Evolutionary conservation across 768 basidiomycete genomes (phyloP).

Genomic region (Boletus subcaerulescens): DNA sequence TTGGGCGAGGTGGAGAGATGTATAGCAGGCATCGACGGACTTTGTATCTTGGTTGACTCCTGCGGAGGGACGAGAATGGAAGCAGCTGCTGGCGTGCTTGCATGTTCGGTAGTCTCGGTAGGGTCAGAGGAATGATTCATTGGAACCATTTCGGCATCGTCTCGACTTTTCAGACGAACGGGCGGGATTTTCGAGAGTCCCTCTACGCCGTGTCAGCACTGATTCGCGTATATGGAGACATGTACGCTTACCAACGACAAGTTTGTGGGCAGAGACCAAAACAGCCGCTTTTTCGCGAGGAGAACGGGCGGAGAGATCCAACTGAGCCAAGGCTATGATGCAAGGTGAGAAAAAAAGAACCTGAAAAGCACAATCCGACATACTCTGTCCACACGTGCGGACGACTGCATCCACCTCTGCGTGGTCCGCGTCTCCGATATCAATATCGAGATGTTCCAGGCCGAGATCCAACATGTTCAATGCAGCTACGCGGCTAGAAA

Average conservation of each 20-base stretch:
- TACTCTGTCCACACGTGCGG: slow-evolving; percentile 74
- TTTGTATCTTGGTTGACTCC: background rate
- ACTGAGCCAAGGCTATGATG: slow-evolving; percentile 47
- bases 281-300: slow-evolving; percentile 79
- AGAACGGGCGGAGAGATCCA: slow-evolving; percentile 48
- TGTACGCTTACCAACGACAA: slow-evolving; percentile 64
- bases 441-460: slow-evolving; percentile 86
- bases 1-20: slow-evolving; percentile 4
- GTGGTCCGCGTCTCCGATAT: slow-evolving; percentile 52
- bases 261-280: slow-evolving; percentile 80
- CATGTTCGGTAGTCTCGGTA: background rate
- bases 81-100: background rate
- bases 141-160: slow-evolving; percentile 16
- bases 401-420: slow-evolving; percentile 61
- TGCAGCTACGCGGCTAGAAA: slow-evolving; percentile 86
- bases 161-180: slow-evolving; percentile 68
- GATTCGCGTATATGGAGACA: background rate
- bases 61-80: slow-evolving; percentile 4
- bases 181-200: slow-evolving; percentile 73
- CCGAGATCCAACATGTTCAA: slow-evolving; percentile 88
- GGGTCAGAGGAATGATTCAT: background rate
- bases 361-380: slow-evolving; percentile 23
- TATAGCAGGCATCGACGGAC: slow-evolving; percentile 9
- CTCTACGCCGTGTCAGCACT: slow-evolving; percentile 41
- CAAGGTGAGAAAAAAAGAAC: slow-evolving; percentile 28